A percentile compares a stretch with the other conserved stretches of the same genome.
phyloP scores from a whole-genome alignment of 169 alveolate genomes.

The Cystoisospora suis region DNA sequence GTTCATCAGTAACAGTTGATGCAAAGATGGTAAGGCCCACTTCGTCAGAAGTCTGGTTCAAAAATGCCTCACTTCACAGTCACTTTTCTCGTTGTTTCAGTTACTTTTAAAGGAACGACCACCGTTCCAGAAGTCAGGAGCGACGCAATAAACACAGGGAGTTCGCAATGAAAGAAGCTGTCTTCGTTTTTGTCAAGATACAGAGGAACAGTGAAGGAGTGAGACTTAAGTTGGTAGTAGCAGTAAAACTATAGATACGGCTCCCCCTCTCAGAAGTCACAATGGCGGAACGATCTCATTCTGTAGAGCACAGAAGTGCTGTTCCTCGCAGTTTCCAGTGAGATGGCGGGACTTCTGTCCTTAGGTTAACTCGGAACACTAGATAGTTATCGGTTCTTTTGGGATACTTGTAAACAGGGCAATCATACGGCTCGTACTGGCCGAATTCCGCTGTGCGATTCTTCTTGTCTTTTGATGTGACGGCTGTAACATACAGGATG shows the following conservation, averaged over 20 bases:
- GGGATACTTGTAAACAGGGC: conserved; percentile 94
- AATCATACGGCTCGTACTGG: conserved; percentile 84
- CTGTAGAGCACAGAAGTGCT: conserved; percentile 81
- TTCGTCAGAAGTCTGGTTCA: too few relatives aligned
- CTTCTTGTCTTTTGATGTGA: conserved; percentile 85
- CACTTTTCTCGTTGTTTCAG: not conserved
- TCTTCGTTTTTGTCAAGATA: too few relatives aligned
- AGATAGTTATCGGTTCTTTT: conserved; percentile 92
- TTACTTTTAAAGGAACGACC: too few relatives aligned
- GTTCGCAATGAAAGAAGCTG: too few relatives aligned
- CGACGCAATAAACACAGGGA: too few relatives aligned
- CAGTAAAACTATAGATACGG: not conserved
- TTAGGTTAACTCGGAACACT: conserved; percentile 89
- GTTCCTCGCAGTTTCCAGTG: conserved; percentile 82
- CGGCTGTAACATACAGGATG: conserved; percentile 89
- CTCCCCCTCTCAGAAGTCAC: not conserved
- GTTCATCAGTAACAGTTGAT: too few relatives aligned
- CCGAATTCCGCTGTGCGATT: conserved; percentile 83
- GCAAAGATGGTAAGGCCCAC: too few relatives aligned
- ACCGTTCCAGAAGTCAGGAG: too few relatives aligned
- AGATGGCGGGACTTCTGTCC: conserved; percentile 83
- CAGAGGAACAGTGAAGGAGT: too few relatives aligned
- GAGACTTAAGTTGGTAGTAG: too few relatives aligned
- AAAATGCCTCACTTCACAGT: not conserved
- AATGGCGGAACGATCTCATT: conserved; percentile 32